phyloP scores from a whole-genome alignment of 2,329 filamentous ascomycete species.

The Exophiala sp. region DNA sequence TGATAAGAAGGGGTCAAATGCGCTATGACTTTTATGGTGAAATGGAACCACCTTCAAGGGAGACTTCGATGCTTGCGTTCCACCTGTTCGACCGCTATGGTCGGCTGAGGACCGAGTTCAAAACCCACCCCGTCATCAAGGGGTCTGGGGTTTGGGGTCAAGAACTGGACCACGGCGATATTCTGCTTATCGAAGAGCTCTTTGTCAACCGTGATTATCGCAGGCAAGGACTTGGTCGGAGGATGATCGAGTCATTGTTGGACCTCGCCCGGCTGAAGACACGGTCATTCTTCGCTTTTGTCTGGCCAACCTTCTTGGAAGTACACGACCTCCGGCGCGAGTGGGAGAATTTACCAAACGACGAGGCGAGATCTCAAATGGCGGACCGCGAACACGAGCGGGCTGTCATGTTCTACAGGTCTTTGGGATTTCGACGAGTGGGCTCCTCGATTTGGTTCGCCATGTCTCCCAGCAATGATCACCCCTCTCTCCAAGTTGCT shows the following conservation, averaged over 20 bases:
- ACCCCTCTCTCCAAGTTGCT: constrained; percentile 27
- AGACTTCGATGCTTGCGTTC: constrained; percentile 34
- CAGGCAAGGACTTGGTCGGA: constrained; percentile 33
- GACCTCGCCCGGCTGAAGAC: constrained; percentile 27
- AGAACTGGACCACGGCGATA: constrained; percentile 31
- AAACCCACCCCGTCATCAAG: constrained; percentile 31
- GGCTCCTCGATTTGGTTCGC: constrained; percentile 34
- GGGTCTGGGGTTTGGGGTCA: constrained; percentile 31
- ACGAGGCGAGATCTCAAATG: constrained; percentile 19
- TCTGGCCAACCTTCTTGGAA: constrained; percentile 25
- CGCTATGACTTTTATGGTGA: constrained; percentile 32
- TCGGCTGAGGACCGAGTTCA: constrained; percentile 33
- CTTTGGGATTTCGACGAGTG: constrained; percentile 34
- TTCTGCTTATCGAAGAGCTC: constrained; percentile 32
- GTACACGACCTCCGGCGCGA: constrained; percentile 22
- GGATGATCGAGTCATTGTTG: constrained; percentile 32
- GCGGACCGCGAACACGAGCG: constrained; percentile 14
- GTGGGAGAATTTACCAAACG: constrained; percentile 12
- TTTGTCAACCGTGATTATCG: constrained; percentile 27
- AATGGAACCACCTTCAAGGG: constrained; percentile 33
- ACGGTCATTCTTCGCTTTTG: constrained; percentile 29
- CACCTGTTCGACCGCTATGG: constrained; percentile 39
- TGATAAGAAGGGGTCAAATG: constrained; percentile 26
- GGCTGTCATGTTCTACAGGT: constrained; percentile 29
- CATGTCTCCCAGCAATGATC: constrained; percentile 27